Evolutionary conservation across 2,329 filamentous ascomycete species (phyloP).

Genomic region (Epicoccum nigrum): DNA sequence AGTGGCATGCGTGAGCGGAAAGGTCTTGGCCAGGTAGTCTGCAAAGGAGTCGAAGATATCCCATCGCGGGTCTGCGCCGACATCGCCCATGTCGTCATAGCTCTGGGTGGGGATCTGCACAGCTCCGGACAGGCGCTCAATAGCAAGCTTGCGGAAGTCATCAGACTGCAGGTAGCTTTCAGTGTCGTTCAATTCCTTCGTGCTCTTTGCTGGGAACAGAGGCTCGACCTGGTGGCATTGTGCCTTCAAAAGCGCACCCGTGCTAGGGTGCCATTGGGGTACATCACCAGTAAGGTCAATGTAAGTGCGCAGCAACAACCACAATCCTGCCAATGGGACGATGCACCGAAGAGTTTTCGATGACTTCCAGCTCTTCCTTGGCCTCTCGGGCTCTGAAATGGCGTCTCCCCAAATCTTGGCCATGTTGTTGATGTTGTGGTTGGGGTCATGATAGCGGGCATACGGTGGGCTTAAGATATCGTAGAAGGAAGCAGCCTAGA

Average conservation of each 20-base stretch:
- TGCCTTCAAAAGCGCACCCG: conserved; percentile 7
- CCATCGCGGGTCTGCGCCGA: conserved; percentile 65
- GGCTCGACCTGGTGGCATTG: conserved; percentile 40
- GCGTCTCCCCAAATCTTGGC: conserved; percentile 23
- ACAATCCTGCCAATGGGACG: conserved; percentile 14
- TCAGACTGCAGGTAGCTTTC: conserved; percentile 36
- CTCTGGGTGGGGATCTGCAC: conserved; percentile 63
- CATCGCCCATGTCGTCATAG: conserved; percentile 60
- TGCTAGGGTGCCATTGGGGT: conserved; percentile 17
- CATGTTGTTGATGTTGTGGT: conserved; percentile 21
- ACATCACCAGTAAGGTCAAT: conserved; percentile 12
- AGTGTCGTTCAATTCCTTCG: conserved; percentile 37
- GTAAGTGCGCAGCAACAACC: conserved; percentile 22
- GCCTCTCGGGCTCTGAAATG: conserved; percentile 1
- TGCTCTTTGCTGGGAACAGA: conserved; percentile 29
- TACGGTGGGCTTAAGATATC: conserved; percentile 7
- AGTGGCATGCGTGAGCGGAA: conserved; percentile 48
- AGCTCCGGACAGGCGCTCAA: conserved; percentile 52
- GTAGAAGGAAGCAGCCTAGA: not conserved
- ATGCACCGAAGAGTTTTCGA: conserved; percentile 11
- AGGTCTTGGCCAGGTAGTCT: conserved; percentile 38
- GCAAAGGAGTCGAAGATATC: conserved; percentile 63
- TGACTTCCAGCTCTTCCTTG: conserved; percentile 5
- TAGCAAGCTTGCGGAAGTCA: conserved; percentile 38
- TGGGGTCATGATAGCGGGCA: conserved; percentile 3